Evolutionary conservation across 2,329 filamentous ascomycete species (phyloP).

Genomic region (Colletotrichum lindemuthianum): DNA sequence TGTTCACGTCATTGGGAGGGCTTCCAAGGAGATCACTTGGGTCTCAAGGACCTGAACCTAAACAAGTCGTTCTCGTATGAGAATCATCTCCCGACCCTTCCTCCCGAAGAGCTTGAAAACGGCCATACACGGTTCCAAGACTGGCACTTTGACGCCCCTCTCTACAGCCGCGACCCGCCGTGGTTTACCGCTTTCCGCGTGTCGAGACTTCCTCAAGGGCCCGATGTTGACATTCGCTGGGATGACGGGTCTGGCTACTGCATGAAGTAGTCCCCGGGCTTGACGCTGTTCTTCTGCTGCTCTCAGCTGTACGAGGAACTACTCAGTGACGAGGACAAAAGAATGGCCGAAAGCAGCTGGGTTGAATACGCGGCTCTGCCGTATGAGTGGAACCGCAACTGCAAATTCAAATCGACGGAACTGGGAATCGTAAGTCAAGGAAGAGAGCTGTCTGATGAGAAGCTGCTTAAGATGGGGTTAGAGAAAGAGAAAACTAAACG

Average conservation of each 20-base stretch:
- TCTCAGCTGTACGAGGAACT: constrained; percentile 52
- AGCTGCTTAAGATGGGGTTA: constrained; percentile 42
- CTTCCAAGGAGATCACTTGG: constrained; percentile 56
- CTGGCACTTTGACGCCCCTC: constrained; percentile 59
- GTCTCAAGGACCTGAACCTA: constrained; percentile 50
- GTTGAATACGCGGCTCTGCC: constrained; percentile 57
- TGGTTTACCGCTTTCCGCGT: constrained; percentile 54
- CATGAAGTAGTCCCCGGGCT: constrained; percentile 53
- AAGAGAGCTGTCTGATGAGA: constrained; percentile 50
- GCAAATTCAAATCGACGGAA: constrained; percentile 51
- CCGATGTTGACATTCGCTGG: constrained; percentile 52
- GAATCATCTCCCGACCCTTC: constrained; percentile 48
- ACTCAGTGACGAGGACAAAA: constrained; percentile 51
- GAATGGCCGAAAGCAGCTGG: constrained; percentile 54
- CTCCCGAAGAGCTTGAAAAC: constrained; percentile 46
- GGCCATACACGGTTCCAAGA: constrained; percentile 57
- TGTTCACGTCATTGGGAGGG: constrained; percentile 57
- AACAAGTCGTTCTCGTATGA: constrained; percentile 46
- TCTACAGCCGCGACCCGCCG: constrained; percentile 52
- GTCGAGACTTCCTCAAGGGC: constrained; percentile 48
- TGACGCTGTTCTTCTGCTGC: constrained; percentile 57
- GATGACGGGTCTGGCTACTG: constrained; percentile 52
- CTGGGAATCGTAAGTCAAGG: constrained; percentile 51
- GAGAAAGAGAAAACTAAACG: constrained; percentile 41
- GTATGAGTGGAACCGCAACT: constrained; percentile 55